Conservation (phyloP, 1,284 basidiomycete species). For the Meripilus lineatus region DNA sequence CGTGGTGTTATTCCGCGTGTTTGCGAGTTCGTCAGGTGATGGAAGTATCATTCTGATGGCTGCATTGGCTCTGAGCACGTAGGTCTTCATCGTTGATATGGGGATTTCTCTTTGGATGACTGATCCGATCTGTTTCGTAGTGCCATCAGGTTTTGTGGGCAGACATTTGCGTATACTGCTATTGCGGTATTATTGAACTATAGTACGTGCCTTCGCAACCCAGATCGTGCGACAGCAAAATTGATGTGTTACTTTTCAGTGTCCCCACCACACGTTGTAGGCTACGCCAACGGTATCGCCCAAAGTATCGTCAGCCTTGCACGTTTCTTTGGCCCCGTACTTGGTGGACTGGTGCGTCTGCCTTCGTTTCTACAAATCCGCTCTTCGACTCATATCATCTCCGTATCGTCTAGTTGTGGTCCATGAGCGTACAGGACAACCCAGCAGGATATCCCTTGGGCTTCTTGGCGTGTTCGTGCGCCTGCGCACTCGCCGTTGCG, state of each 20-base stretch:
- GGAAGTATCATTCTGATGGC: slow-evolving; percentile 69
- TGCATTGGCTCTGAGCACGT: slow-evolving; percentile 71
- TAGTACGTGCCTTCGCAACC: slow-evolving; percentile 41
- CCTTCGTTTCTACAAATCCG: neutral
- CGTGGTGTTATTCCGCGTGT: slow-evolving; percentile 62
- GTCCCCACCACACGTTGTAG: slow-evolving; percentile 74
- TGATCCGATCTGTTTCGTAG: slow-evolving; percentile 30
- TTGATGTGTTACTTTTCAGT: too few relatives aligned
- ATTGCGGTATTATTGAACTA: slow-evolving; percentile 79
- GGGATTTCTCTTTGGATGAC: slow-evolving; percentile 1
- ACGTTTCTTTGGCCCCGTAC: slow-evolving; percentile 70
- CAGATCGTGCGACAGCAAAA: too few relatives aligned
- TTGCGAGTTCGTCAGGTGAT: slow-evolving; percentile 56
- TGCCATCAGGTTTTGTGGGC: slow-evolving; percentile 71
- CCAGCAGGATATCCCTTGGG: slow-evolving; percentile 71
- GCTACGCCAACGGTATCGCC: slow-evolving; percentile 75
- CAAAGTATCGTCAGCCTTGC: slow-evolving; percentile 83
- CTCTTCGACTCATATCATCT: neutral
- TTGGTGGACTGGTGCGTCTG: slow-evolving; percentile 67
- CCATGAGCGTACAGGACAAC: slow-evolving; percentile 59
- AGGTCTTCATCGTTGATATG: slow-evolving; percentile 25
- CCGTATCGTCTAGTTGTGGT: slow-evolving; percentile 57
- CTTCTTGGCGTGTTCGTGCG: slow-evolving; percentile 60
- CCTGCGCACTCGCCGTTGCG: slow-evolving; percentile 56
- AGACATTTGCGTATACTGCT: slow-evolving; percentile 74